Percentiles rank a stretch among this genome's conserved stretches.
Conservation (phyloP, 2,329 filamentous ascomycete species). For the Neurospora crassa region DNA sequence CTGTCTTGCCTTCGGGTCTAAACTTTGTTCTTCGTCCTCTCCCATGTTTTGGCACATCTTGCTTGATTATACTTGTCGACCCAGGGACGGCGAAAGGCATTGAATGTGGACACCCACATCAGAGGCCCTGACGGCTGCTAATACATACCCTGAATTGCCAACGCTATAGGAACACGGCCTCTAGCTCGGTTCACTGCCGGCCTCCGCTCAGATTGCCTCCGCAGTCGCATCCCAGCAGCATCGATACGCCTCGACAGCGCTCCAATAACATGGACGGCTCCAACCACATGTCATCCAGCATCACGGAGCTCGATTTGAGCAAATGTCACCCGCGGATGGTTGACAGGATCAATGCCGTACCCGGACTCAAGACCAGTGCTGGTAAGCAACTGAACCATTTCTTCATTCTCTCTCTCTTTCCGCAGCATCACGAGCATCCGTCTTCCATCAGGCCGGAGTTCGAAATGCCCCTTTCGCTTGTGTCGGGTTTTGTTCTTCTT, state of each 20-base stretch:
- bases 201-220: not conserved
- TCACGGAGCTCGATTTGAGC: slow-evolving; percentile 42
- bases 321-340: slow-evolving; percentile 37
- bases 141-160: not conserved
- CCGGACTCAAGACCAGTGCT: slow-evolving; percentile 49
- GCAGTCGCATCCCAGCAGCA: not conserved
- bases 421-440: not conserved
- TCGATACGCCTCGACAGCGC: slow-evolving; percentile 1
- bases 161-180: not conserved
- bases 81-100: not conserved
- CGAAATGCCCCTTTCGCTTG: not conserved
- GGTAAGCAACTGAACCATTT: slow-evolving; percentile 34
- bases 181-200: not conserved
- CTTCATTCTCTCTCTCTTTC: slow-evolving; percentile 7
- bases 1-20: not conserved
- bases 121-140: not conserved
- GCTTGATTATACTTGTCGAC: not conserved
- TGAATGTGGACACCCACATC: not conserved
- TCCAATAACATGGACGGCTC: slow-evolving; percentile 27
- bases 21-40: not conserved
- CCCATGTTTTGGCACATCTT: not conserved
- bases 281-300: slow-evolving; percentile 23
- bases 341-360: slow-evolving; percentile 46
- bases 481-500: not conserved
- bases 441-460: not conserved